Evolutionary conservation across 257 asterid species (phyloP).

Genomic region (Solanum rostratum): DNA sequence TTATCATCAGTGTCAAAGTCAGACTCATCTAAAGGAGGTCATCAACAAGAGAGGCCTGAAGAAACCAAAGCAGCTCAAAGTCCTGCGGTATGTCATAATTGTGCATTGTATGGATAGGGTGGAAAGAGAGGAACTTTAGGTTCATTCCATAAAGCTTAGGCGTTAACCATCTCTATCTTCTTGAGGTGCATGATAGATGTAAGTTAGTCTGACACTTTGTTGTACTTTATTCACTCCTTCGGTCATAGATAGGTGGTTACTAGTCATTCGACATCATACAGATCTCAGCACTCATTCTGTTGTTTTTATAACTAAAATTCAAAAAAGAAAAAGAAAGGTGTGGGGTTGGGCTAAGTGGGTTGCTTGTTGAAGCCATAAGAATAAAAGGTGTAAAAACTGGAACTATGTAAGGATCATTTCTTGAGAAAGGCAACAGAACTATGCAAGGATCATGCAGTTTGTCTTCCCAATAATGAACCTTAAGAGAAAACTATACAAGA

Average conservation of each 20-base stretch:
- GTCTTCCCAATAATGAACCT: neutral
- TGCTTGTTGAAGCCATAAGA: neutral
- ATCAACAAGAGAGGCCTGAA: neutral
- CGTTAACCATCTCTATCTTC: neutral
- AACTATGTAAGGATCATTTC: neutral
- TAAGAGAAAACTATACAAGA: neutral
- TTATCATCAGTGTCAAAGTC: neutral
- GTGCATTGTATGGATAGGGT: neutral
- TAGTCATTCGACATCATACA: neutral
- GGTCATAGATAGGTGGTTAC: neutral
- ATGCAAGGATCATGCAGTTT: neutral
- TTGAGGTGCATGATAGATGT: neutral
- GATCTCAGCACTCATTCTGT: neutral
- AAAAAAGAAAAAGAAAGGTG: neutral
- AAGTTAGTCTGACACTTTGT: neutral
- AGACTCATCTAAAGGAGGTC: neutral
- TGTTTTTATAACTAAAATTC: neutral
- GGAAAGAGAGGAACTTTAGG: neutral
- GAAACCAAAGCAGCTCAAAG: neutral
- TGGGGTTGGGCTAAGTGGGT: neutral
- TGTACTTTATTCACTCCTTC: neutral
- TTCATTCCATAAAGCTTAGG: neutral
- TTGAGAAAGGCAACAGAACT: neutral
- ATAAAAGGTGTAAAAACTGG: neutral
- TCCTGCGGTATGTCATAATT: neutral